Percentiles rank a stretch among this genome's conserved stretches.
These are phyloP conservation scores for Dalbergia oliveri DNA, from an alignment of 306 rosid species.

Conservation along the genomic window DNA sequence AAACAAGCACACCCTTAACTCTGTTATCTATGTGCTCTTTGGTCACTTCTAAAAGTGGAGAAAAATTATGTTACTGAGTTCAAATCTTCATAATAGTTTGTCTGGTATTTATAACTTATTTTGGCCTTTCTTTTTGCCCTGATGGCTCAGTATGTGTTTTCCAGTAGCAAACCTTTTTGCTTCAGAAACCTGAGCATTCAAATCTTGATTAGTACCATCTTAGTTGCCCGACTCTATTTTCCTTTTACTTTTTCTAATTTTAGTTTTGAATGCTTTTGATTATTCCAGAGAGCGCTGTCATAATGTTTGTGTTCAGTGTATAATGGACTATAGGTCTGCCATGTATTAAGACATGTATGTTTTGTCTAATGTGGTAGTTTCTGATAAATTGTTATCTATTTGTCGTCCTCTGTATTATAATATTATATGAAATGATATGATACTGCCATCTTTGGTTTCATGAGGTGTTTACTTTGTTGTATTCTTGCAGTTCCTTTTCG, in stretches of 20 bases:
- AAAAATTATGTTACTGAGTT: background rate
- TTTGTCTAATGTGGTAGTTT: background rate
- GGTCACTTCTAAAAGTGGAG: background rate
- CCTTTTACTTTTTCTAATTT: background rate
- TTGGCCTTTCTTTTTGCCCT: background rate
- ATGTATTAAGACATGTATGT: background rate
- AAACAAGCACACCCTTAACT: background rate
- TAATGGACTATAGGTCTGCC: background rate
- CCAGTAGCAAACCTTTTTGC: background rate
- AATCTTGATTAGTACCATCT: constrained; percentile 26
- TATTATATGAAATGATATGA: background rate
- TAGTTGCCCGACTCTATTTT: background rate
- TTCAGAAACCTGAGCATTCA: constrained; percentile 24
- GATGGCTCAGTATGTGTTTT: background rate
- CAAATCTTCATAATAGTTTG: background rate
- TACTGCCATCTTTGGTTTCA: constrained; percentile 11
- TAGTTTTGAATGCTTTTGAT: background rate
- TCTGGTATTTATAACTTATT: background rate
- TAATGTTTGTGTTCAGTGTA: constrained; percentile 1
- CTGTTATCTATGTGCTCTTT: background rate
- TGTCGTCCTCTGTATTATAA: background rate
- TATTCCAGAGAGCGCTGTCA: background rate
- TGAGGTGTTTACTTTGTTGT: constrained; percentile 32
- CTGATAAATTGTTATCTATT: constrained; percentile 12
- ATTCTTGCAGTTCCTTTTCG: constrained; percentile 76